Evolutionary conservation across 768 basidiomycete species (phyloP), one percentile per base, ranked within the genome.

Genomic region (Suillus placidus): DNA sequence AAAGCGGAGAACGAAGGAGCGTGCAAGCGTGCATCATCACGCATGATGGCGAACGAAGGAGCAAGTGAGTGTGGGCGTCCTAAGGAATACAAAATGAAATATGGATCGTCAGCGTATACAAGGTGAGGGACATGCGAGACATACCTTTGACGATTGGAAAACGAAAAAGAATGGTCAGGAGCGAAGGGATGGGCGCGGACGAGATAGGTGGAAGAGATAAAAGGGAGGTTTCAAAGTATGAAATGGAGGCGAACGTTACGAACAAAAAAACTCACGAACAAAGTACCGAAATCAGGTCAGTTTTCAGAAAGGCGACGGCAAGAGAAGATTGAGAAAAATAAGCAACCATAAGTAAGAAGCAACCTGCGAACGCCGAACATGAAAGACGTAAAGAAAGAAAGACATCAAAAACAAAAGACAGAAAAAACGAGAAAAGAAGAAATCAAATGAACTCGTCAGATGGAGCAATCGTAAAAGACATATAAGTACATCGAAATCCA

Each of bases 81-180:
- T 60, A 45, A 35, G 26, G 54, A 26, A 32, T 5, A 16, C 7
- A 51, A 5, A 8, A 51, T 51, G 14, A 16, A 52, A 30, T 18
- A 20, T 18, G 16, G 4, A 54, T 30, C 2, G 4, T 54, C 18
- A 54, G 30, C 16, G 10, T 30, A 54, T 6, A 4, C 32, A 2
- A 63, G 12, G 5, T 12, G 14, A 47, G 10, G 7, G 42, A 56
- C 13, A n/a, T n/a, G 16, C 18, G 26, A 40, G 40, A 6, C 62
- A 32, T 67, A 74, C 73, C 69, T 73, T 56, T 1, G 55, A 64
- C 9, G 37, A 45, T 32, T n/a, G 3, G 43, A 30, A 51, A 23
- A 14, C 8, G 38, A 60, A 30, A 60, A 30, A 9, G 38, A 47
- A 9, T n/a, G n/a, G 54, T 54, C 32, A 34, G 54, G 5, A 55